A percentile compares a stretch with the other conserved stretches of the same genome.
Conservation (phyloP, 2,329 filamentous ascomycete genomes). For the Mycogone perniciosa region DNA sequence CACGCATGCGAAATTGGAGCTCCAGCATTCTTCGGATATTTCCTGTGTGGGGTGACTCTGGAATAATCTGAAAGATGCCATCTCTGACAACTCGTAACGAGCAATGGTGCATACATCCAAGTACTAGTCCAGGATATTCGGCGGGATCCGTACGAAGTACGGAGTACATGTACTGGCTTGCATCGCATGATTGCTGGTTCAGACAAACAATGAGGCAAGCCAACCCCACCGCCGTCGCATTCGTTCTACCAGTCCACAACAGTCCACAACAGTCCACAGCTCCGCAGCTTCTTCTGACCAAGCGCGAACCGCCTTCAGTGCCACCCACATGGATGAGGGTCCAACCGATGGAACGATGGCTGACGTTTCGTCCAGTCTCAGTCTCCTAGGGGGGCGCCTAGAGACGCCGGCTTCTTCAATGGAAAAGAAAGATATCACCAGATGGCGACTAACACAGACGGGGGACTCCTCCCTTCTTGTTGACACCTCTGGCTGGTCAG, state of each 20-base stretch:
- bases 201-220: neutral
- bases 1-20: no score
- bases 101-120: no score
- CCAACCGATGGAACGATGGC: neutral
- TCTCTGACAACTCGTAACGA: no score
- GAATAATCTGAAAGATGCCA: no score
- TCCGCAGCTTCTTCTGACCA: constrained; percentile 6
- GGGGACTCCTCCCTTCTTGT: neutral
- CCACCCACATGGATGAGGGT: constrained; percentile 2
- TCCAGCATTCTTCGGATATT: no score
- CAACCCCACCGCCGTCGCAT: constrained; percentile 13
- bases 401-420: no score
- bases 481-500: neutral
- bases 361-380: neutral
- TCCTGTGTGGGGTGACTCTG: no score
- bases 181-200: neutral
- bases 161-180: neutral
- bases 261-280: constrained; percentile 1
- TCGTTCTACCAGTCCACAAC: constrained; percentile 4
- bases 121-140: no score
- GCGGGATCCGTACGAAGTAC: no score
- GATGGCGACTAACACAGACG: neutral
- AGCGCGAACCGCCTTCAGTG: constrained; percentile 4
- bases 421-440: no score
- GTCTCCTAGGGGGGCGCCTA: no score